These are phyloP conservation scores for Diplogelasinospora grovesii DNA, from an alignment of 495 filamentous ascomycete species.

Conservation along the genomic window DNA sequence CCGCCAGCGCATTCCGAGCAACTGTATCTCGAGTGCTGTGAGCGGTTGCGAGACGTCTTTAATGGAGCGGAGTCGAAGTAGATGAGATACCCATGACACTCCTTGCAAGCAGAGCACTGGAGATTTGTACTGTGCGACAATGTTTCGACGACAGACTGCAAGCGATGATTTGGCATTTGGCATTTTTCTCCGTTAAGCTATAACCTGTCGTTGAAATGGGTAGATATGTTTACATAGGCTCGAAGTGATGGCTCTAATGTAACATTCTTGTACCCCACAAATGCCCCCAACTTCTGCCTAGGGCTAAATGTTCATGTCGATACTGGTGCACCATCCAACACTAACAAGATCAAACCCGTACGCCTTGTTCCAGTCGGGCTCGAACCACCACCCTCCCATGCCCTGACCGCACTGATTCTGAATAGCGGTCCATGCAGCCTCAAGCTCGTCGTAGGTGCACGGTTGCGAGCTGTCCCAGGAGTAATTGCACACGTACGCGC, in stretches of 20 bases:
- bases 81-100: too few species aligned
- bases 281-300: background rate
- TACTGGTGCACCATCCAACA: conserved; percentile 1
- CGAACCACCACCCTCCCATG: conserved; percentile 3
- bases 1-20: conserved; percentile 35
- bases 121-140: too few species aligned
- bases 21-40: conserved; percentile 35
- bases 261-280: too few species aligned
- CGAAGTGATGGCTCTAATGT: too few species aligned
- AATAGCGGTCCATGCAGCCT: background rate
- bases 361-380: conserved; percentile 3
- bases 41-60: conserved; percentile 26
- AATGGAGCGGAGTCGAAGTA: too few species aligned
- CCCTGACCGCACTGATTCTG: background rate
- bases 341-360: conserved; percentile 2
- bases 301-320: background rate
- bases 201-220: too few species aligned
- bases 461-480: background rate
- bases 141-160: too few species aligned
- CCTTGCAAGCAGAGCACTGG: too few species aligned
- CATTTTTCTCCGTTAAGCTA: too few species aligned
- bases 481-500: conserved; percentile 8
- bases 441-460: background rate
- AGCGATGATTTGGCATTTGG: too few species aligned
- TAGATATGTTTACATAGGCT: too few species aligned